These are phyloP conservation scores for Scleroderma bovista DNA, from an alignment of 768 basidiomycete genomes.

Conservation along the genomic window DNA sequence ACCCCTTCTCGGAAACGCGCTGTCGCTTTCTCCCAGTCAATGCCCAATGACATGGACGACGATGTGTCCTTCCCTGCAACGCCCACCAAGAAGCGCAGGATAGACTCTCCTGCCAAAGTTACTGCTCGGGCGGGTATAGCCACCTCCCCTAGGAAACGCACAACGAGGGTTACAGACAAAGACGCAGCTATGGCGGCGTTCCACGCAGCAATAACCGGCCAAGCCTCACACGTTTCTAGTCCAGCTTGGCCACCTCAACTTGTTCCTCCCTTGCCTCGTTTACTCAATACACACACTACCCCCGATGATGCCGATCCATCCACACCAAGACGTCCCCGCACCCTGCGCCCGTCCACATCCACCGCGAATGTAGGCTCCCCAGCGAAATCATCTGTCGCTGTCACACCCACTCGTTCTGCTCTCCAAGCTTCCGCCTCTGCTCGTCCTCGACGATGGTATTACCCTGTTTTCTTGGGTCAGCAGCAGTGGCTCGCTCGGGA, in stretches of 20 bases:
- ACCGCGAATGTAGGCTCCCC: not conserved
- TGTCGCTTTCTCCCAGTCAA: constrained; percentile 10
- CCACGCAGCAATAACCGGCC: constrained; percentile 10
- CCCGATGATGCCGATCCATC: constrained; percentile 12
- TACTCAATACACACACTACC: too few relatives aligned
- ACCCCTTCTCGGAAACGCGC: constrained; percentile 36
- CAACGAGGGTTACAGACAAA: not conserved
- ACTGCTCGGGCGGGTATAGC: constrained; percentile 10
- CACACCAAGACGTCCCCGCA: constrained; percentile 18
- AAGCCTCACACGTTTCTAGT: not conserved
- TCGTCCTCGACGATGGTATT: constrained; percentile 34
- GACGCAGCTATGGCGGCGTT: constrained; percentile 11
- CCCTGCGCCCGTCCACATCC: constrained; percentile 4
- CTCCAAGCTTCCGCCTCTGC: not conserved
- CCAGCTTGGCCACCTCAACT: not conserved
- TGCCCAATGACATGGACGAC: constrained; percentile 11
- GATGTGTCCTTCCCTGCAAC: constrained; percentile 32
- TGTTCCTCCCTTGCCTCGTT: not conserved
- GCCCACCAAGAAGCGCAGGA: constrained; percentile 38
- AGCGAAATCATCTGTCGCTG: not conserved
- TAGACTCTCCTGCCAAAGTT: constrained; percentile 15
- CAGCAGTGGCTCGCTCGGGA: constrained; percentile 43
- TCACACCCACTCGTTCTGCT: not conserved
- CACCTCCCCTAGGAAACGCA: constrained; percentile 8
- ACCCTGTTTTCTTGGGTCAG: constrained; percentile 45